These are phyloP conservation scores for Collybia nuda DNA, from an alignment of 768 basidiomycete genomes.

Conservation along the genomic window DNA sequence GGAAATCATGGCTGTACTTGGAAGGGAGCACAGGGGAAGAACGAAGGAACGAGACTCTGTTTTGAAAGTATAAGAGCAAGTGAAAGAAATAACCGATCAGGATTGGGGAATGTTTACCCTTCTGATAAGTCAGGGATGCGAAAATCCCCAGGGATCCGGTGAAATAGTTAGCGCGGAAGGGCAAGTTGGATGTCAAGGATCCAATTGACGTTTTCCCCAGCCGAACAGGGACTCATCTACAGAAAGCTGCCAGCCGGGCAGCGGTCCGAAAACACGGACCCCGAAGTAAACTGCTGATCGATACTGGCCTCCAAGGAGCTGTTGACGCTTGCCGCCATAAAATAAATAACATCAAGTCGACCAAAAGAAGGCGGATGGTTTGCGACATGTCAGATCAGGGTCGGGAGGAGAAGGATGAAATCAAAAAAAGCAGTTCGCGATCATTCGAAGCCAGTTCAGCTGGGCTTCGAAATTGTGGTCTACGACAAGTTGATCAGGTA, in stretches of 20 bases:
- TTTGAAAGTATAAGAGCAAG: constrained; percentile 13
- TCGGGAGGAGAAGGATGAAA: constrained; percentile 12
- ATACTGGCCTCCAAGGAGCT: constrained; percentile 20
- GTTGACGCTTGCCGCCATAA: constrained; percentile 23
- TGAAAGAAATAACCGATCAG: constrained; percentile 12
- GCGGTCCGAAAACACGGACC: constrained; percentile 14
- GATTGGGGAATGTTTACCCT: constrained; percentile 4
- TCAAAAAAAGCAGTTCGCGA: constrained; percentile 12
- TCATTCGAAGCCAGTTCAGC: constrained; percentile 12
- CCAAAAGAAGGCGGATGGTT: constrained; percentile 16
- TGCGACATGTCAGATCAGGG: constrained; percentile 12
- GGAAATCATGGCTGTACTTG: constrained; percentile 6
- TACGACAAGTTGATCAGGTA: constrained; percentile 16
- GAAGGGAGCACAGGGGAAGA: constrained; percentile 4
- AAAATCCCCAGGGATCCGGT: constrained; percentile 3
- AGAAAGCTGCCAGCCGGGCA: constrained; percentile 4
- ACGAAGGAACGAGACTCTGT: not conserved
- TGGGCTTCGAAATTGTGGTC: constrained; percentile 10
- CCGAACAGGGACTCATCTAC: constrained; percentile 5
- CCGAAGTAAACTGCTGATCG: constrained; percentile 18
- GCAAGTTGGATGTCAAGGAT: constrained; percentile 5
- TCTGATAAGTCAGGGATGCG: constrained; percentile 11
- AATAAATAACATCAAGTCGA: constrained; percentile 13
- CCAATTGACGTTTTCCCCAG: constrained; percentile 6
- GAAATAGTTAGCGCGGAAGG: not conserved